These are phyloP conservation scores for Imleria badia DNA, from an alignment of 768 basidiomycete species.

Conservation along the genomic window DNA sequence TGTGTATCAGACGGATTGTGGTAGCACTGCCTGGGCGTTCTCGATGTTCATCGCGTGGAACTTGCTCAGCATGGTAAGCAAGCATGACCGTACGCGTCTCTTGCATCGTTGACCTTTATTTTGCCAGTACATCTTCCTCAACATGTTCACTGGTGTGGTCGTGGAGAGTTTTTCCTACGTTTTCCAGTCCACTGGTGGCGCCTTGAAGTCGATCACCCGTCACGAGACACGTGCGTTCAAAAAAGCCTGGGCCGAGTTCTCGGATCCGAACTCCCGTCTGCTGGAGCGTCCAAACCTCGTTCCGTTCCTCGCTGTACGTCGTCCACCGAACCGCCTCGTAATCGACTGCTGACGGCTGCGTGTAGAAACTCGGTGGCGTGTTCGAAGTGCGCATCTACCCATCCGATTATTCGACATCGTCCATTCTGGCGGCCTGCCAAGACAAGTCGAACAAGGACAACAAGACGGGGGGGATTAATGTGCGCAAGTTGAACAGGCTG, in stretches of 20 bases:
- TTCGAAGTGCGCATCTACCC: slow-evolving; percentile 91
- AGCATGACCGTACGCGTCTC: slow-evolving; percentile 13
- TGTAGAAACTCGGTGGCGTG: slow-evolving; percentile 76
- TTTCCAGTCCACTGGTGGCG: slow-evolving; percentile 82
- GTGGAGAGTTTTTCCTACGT: slow-evolving; percentile 98
- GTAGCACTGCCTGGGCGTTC: slow-evolving; percentile 80
- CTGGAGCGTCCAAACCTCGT: slow-evolving; percentile 70
- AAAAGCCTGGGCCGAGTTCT: slow-evolving; percentile 87
- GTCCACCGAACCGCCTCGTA: background rate
- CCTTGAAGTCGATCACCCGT: slow-evolving; percentile 73
- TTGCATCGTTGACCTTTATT: background rate
- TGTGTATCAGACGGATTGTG: slow-evolving; percentile 78
- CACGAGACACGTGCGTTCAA: slow-evolving; percentile 95
- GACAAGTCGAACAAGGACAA: slow-evolving; percentile 34
- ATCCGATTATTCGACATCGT: slow-evolving; percentile 56
- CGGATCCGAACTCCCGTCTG: slow-evolving; percentile 75
- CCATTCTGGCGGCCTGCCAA: slow-evolving; percentile 54
- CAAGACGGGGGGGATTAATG: slow-evolving; percentile 55
- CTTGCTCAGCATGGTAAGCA: slow-evolving; percentile 81
- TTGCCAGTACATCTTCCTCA: slow-evolving; percentile 87
- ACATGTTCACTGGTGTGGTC: slow-evolving; percentile 95
- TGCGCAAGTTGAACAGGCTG: slow-evolving; percentile 56
- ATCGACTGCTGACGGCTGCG: background rate
- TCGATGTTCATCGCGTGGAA: slow-evolving; percentile 94
- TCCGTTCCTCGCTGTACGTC: slow-evolving; percentile 78